These are phyloP conservation scores for Axilococcus clingmanii DNA, from an alignment of 139 green algal genomes.

Conservation along the genomic window DNA sequence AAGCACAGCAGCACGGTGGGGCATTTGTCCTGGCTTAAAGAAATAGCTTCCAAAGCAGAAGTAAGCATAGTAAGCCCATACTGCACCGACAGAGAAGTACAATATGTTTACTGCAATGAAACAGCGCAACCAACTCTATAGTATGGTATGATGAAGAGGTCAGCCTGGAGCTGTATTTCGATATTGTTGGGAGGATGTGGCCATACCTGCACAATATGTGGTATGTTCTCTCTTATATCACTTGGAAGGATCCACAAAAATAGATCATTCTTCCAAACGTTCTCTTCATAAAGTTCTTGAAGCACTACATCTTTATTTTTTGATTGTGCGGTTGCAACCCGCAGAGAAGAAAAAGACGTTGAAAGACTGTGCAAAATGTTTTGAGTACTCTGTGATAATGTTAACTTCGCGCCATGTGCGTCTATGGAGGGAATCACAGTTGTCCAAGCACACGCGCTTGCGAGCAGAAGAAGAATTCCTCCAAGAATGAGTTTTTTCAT, in stretches of 20 bases:
- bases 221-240: slow-evolving; percentile 18
- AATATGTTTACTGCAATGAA: slow-evolving; percentile 57
- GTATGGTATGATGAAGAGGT: slow-evolving; percentile 3
- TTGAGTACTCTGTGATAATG: not conserved
- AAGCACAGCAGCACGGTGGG: slow-evolving; percentile 33
- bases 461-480: too few species aligned
- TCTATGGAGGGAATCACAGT: too few species aligned
- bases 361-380: too few species aligned
- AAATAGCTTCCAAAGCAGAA: slow-evolving; percentile 53
- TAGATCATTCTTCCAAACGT: slow-evolving; percentile 75
- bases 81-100: slow-evolving; percentile 54
- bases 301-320: slow-evolving; percentile 22
- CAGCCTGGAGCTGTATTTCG: not conserved
- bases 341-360: too few species aligned
- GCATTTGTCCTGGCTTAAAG: slow-evolving; percentile 56
- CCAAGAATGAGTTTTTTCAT: too few species aligned
- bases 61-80: slow-evolving; percentile 79
- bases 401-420: slow-evolving; percentile 8
- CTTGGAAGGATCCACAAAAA: slow-evolving; percentile 35
- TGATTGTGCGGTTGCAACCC: not conserved
- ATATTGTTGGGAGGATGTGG: too few species aligned
- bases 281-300: slow-evolving; percentile 61
- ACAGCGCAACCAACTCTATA: slow-evolving; percentile 81
- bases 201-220: slow-evolving; percentile 43
- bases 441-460: too few species aligned